Evolutionary conservation across 257 asterid genomes (phyloP), one percentile per base, ranked within the genome.

Genomic region (Solanum tacnaense): DNA sequence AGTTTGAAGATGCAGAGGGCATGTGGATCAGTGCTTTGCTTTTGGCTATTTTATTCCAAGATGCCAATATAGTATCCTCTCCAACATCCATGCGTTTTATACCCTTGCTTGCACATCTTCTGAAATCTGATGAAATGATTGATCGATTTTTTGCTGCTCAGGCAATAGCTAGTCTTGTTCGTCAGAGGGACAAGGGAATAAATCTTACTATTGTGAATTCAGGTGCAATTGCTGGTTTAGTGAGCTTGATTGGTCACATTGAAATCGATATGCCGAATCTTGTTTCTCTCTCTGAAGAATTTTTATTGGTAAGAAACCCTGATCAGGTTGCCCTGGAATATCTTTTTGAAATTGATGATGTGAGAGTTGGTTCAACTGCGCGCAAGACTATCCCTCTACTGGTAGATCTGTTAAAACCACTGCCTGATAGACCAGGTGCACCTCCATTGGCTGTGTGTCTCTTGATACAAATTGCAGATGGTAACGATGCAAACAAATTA

Each of bases 391-490:
- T 96, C 87, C 99, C 99, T 62, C 92, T 92, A 76, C 92, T 96
- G 58, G 99, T 95, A 84, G 99, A 95, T 90, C 89, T 96, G 91
- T 90, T 96, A 91, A 95, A 91, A 92, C 99, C 99, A 81, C 93
- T 92, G 52, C 95, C 98, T 56, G 96, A 95, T 86, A 92, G 98
- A 88, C 98, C 98, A 39, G 96, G 98, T 86, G 98, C 98, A 74
- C 98, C 99, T 74, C 90, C 94, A 5, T 86, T 94, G 87, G 90
- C 96, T 73, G 95, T 95, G 88, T 94, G 90, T 49, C 92, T 96
- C 79, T 90, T 96, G 92, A 92, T 92, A 86, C 95, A 89, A 90
- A 93, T 96, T 89, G 98, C 98, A 13, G 94, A 93, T 88, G 98
- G 93, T 81, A 94, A 90, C 89, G 94, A 96, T 90, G 87, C 92